Base-by-base conservation (phyloP, 2,329 filamentous ascomycete genomes). In the Fusarium secorum region DNA sequence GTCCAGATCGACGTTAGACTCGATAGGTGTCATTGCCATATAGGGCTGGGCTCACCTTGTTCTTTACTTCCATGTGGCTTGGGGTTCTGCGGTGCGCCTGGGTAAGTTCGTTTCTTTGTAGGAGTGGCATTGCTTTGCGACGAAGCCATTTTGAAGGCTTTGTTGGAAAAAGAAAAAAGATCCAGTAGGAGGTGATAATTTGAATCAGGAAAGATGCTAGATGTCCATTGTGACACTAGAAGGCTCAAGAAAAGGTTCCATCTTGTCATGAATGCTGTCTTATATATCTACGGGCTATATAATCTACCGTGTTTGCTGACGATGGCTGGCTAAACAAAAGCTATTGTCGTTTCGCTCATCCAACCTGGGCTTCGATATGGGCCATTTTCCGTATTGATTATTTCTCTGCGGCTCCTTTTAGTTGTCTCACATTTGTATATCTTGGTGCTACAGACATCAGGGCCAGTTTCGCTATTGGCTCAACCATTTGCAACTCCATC, bases 21-120 rank as follows among this genome's bases (percentile, higher is more conserved):
- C 1, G 0, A 2, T 15, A 8, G 0, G 3, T 15, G 7, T 4
- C 4, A 8, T 13, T 9, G 0, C 0, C 0, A 7, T 5, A 0
- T 4, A 11, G 11, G 1, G 1, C 8, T 7, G 2, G 0, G 4
- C 55, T 44, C 6, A 63, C 60, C 2, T 26, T 13, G n/a, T 4
- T 33, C 14, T 10, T 28, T 18, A 7, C 22, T 13, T 7, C 2
- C 18, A 33, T n/a, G 5, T 6, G 22, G 5, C 10, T 15, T 20
- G 0, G 14, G 2, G 0, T 6, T n/a, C 24, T 18, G 2, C 0
- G 4, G 11, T 18, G 3, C 3, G 8, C n/a, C 8, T 33, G 8
- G 30, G 2, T 17, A 4, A 0, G 32, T 26, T 11, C 1, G 9
- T 9, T 3, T n/a, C 24, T 56, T 48, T 4, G 1, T 8, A 4